Percentiles rank a stretch among this genome's conserved stretches.
Evolutionary conservation across 495 filamentous ascomycete genomes (phyloP).

Genomic region (Penicillium cataractarum): DNA sequence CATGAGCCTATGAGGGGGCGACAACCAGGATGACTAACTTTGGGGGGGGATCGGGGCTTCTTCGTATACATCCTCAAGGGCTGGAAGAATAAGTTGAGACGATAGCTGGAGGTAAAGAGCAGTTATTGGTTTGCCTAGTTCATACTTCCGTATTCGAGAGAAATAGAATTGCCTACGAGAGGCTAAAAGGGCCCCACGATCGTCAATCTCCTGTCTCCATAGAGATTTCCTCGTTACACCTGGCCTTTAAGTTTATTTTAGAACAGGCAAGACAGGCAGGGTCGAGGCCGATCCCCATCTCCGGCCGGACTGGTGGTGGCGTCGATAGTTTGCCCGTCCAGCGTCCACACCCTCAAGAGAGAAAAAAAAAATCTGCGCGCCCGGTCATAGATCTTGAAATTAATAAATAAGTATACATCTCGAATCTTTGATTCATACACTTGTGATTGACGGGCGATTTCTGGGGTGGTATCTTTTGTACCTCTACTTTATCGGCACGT

Average conservation of each 20-base stretch:
- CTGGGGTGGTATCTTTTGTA: neutral
- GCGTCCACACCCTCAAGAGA: slow-evolving; percentile 2
- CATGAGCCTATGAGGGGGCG: neutral
- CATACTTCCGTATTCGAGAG: neutral
- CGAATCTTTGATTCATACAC: neutral
- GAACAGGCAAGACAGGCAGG: slow-evolving; percentile 7
- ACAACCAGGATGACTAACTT: neutral
- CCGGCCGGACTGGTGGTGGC: slow-evolving; percentile 28
- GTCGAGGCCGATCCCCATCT: slow-evolving; percentile 25
- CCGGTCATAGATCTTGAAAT: neutral
- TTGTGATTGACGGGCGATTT: neutral
- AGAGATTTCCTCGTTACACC: neutral
- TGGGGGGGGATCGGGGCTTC: neutral
- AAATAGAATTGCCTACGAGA: neutral
- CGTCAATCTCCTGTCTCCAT: neutral
- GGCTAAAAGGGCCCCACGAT: neutral
- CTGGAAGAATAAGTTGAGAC: neutral
- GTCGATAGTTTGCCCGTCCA: slow-evolving; percentile 28
- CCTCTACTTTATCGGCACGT: neutral
- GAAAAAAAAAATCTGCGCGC: slow-evolving; percentile 14
- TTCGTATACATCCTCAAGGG: neutral
- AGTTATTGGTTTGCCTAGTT: slow-evolving; percentile 1
- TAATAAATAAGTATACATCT: neutral
- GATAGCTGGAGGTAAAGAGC: neutral
- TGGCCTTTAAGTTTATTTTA: slow-evolving; percentile 21